Evolutionary conservation across 208 protist species (phyloP).

Genomic region (Trypanosoma lewisi): DNA sequence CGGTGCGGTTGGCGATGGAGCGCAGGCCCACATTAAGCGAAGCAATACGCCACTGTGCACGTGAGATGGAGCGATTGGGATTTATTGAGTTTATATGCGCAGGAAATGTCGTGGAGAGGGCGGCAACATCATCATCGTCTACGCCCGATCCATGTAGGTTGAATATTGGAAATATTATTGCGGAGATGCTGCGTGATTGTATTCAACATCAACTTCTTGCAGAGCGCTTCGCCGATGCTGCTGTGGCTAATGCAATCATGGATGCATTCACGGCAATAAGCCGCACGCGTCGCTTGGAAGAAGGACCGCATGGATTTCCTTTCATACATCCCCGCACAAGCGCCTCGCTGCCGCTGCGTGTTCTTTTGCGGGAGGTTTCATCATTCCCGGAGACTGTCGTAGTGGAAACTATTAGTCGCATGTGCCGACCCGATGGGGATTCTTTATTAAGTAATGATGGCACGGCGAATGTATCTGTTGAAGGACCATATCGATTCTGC

Average conservation of each 20-base stretch:
- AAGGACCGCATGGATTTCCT: conserved; percentile 22
- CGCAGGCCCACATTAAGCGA: conserved; percentile 31
- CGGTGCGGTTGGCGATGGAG: conserved; percentile 47
- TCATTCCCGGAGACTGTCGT: conserved; percentile 3
- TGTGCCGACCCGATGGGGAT: conserved; percentile 27
- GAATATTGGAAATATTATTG: conserved; percentile 27
- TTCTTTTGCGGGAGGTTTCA: conserved; percentile 12
- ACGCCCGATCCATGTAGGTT: conserved; percentile 37
- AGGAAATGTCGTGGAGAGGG: neutral
- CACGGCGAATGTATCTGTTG: conserved; percentile 10
- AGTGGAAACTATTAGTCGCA: conserved; percentile 16
- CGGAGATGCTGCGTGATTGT: conserved; percentile 30
- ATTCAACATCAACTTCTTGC: conserved; percentile 28
- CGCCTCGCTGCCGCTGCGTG: conserved; percentile 17
- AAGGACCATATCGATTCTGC: conserved; percentile 30
- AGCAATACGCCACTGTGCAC: conserved; percentile 38
- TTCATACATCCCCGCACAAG: conserved; percentile 11
- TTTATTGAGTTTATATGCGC: conserved; percentile 44
- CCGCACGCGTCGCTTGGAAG: conserved; percentile 8
- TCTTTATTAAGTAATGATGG: conserved; percentile 22
- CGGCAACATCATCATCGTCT: neutral
- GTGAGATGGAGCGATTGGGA: conserved; percentile 43
- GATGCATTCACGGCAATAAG: conserved; percentile 25
- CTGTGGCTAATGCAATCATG: conserved; percentile 34
- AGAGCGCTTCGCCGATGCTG: conserved; percentile 27